These are phyloP conservation scores for Cladobotryum protrusum DNA, from an alignment of 2,329 filamentous ascomycete genomes.

Conservation along the genomic window DNA sequence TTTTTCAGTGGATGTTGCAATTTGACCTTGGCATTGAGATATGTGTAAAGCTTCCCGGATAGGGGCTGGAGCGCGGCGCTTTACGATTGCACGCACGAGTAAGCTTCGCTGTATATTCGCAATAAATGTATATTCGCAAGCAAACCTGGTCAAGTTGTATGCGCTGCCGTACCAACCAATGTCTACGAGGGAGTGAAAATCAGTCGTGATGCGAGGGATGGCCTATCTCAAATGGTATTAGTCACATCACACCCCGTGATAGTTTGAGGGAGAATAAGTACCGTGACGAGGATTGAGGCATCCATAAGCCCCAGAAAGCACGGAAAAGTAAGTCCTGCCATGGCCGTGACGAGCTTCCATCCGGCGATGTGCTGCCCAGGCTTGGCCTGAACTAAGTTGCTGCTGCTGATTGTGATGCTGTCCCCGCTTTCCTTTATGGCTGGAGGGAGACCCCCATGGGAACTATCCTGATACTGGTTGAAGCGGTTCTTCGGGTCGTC, in stretches of 20 bases:
- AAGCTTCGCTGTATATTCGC: too few relatives aligned
- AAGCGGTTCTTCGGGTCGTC: too few relatives aligned
- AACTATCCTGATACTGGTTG: too few relatives aligned
- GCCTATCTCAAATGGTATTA: not conserved
- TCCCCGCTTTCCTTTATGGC: too few relatives aligned
- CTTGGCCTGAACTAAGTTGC: too few relatives aligned
- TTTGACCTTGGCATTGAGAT: constrained; percentile 17
- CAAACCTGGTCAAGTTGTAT: constrained; percentile 20
- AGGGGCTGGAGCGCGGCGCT: constrained; percentile 21
- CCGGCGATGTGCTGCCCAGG: not conserved
- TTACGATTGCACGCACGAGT: not conserved
- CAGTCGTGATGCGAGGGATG: constrained; percentile 20
- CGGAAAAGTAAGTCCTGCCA: too few relatives aligned
- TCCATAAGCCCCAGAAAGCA: too few relatives aligned
- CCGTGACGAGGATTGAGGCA: too few relatives aligned
- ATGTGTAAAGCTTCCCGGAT: constrained; percentile 29
- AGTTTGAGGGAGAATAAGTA: too few relatives aligned
- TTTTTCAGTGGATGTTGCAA: constrained; percentile 12
- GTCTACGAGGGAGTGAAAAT: constrained; percentile 32
- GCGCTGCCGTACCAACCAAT: constrained; percentile 40
- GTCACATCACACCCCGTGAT: too few relatives aligned
- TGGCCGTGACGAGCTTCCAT: not conserved
- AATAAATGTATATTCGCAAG: constrained; percentile 16
- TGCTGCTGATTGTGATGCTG: too few relatives aligned
- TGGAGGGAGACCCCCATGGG: too few relatives aligned